phyloP scores from a whole-genome alignment of 2,329 filamentous ascomycete genomes.

The Trichoderma cornu-damae region DNA sequence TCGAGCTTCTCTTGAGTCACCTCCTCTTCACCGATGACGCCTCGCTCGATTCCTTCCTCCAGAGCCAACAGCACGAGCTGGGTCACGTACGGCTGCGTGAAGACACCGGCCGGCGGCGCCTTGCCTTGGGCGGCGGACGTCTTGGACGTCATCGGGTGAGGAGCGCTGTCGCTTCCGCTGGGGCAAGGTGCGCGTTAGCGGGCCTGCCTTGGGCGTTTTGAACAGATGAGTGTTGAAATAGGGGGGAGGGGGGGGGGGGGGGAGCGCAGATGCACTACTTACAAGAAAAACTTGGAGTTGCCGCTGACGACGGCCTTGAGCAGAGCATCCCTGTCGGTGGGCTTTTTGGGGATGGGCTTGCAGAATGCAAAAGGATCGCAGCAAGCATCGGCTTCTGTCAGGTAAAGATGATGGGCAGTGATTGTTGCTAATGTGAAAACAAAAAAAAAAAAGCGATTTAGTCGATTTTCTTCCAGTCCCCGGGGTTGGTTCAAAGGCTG shows the following conservation, averaged over 20 bases:
- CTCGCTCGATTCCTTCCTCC: slow-evolving; percentile 54
- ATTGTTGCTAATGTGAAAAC: slow-evolving; percentile 56
- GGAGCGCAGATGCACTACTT: slow-evolving; percentile 27
- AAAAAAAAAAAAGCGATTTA: background rate
- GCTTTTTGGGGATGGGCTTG: slow-evolving; percentile 72
- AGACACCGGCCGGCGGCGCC: slow-evolving; percentile 68
- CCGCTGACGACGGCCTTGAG: slow-evolving; percentile 58
- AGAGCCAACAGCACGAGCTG: slow-evolving; percentile 59
- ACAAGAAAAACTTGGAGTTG: slow-evolving; percentile 67
- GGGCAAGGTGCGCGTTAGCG: background rate
- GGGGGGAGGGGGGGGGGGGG: no score
- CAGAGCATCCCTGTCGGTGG: slow-evolving; percentile 67
- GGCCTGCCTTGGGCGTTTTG: no score
- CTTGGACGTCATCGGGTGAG: slow-evolving; percentile 59
- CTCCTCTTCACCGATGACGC: slow-evolving; percentile 46
- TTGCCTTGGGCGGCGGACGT: slow-evolving; percentile 41
- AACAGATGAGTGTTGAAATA: background rate
- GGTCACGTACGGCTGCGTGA: slow-evolving; percentile 68
- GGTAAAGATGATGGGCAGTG: slow-evolving; percentile 78
- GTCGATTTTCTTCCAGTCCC: no score
- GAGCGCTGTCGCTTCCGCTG: slow-evolving; percentile 57
- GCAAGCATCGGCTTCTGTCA: slow-evolving; percentile 66
- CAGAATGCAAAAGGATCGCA: slow-evolving; percentile 61
- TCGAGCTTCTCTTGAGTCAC: slow-evolving; percentile 51
- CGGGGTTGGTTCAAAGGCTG: background rate